Evolutionary conservation across 495 filamentous ascomycete species (phyloP), one percentile per base, ranked within the genome.

Genomic region (Aspergillus haitiensis): DNA sequence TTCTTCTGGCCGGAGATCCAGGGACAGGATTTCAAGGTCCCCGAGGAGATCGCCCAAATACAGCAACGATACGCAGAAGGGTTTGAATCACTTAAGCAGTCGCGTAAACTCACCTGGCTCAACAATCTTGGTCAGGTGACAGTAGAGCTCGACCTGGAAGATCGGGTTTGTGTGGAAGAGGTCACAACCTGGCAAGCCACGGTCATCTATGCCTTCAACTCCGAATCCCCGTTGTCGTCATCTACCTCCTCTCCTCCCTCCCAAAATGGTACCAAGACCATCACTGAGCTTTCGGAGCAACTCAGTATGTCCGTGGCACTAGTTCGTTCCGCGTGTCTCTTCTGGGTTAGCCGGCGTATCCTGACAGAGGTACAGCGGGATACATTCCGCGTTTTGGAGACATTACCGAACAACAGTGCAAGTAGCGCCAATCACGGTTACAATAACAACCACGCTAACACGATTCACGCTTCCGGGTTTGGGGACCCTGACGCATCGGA

Each of bases 1-100:
- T 84, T 95, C 64, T 99, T 93, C 78, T 99, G 94, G 94, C 93
- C 95, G 0, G 77, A 86, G 2, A 77, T 97, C 10, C 87, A 91
- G 44, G 84, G 88, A 16, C 89, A 93, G 63, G 79, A 79, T 27
- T 97, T 96, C 74, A 69, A 76, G 35, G 74, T 95, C 9, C 94
- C 95, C 5, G 53, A 74, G 0, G 78, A 79, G 36, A 85, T 98
- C 36, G 55, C 71, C 5, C 68, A 80, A 2, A 72, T 90, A 31
- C 90, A 93, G 70, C 72, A 83, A 52, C 76, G 74, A 21, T 98
- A 96, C 75, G 83, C 87, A 46, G 64, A 71, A 5, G 87, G 87
- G n/a, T 98, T 96, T 69, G 86, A 91, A 64, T 74, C 73, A 4
- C 79, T 93, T 63, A 96, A 96, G 67, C 77, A 83, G 6, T 88